These are phyloP conservation scores for Trichoderma sp. DNA, from an alignment of 2,329 filamentous ascomycete species.

Conservation along the genomic window DNA sequence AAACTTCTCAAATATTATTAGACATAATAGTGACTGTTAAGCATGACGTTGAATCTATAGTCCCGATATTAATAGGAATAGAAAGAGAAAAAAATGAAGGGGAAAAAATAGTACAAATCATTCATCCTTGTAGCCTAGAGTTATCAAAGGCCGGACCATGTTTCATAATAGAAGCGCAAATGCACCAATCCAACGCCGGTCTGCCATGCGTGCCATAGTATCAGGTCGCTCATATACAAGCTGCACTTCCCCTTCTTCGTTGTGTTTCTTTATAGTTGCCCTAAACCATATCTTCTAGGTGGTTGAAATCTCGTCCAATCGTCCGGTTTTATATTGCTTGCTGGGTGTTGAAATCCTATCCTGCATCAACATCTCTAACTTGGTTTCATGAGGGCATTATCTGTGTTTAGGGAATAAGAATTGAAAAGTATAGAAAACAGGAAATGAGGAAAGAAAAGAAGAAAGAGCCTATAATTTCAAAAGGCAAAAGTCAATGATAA, in stretches of 20 bases:
- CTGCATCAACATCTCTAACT: conserved; percentile 7
- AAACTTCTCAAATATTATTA: neutral
- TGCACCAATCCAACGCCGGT: conserved; percentile 24
- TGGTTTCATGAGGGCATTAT: conserved; percentile 19
- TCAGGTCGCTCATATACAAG: conserved; percentile 16
- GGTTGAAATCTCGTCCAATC: conserved; percentile 9
- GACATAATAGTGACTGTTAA: neutral
- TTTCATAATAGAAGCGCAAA: conserved; percentile 17
- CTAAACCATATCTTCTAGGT: conserved; percentile 13
- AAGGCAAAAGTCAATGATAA: neutral
- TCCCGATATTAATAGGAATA: conserved; percentile 18
- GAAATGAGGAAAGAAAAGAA: neutral
- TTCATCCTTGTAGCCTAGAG: conserved; percentile 8
- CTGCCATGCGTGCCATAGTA: conserved; percentile 10
- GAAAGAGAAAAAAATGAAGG: neutral
- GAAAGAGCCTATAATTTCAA: neutral
- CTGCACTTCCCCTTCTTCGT: neutral
- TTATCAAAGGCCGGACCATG: neutral
- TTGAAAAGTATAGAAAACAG: neutral
- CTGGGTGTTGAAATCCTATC: conserved; percentile 8
- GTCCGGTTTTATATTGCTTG: neutral
- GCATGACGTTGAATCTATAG: conserved; percentile 17
- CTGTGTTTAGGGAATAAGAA: conserved; percentile 6
- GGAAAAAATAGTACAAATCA: conserved; percentile 13
- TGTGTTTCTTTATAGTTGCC: conserved; percentile 8